Conservation (phyloP, 805 yeast genomes). For the Metschnikowia drakensbergensis region DNA sequence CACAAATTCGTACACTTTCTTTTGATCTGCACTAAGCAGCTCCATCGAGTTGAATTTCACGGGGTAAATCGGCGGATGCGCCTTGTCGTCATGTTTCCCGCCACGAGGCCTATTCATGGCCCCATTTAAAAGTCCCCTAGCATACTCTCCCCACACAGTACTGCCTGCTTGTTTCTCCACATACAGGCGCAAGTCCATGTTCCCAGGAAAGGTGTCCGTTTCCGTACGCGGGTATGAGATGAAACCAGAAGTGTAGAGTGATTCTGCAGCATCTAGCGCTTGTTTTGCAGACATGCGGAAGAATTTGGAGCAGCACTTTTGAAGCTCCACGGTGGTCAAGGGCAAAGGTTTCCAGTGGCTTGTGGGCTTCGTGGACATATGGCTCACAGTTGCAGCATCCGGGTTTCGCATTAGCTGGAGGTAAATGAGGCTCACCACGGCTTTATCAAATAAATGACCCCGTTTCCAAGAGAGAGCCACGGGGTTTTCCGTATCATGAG, state of each 20-base stretch:
- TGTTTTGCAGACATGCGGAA: constrained; percentile 78
- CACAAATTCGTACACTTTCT: constrained; percentile 79
- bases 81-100: constrained; percentile 86
- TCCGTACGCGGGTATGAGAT: constrained; percentile 97
- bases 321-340: constrained; percentile 88
- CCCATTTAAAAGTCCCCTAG: constrained; percentile 32
- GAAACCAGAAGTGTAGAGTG: constrained; percentile 78
- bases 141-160: constrained; percentile 69
- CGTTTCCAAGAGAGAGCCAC: constrained; percentile 68
- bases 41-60: constrained; percentile 43
- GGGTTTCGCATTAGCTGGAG: constrained; percentile 55
- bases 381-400: constrained; percentile 48
- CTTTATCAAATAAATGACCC: constrained; percentile 67
- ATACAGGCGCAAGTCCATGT: constrained; percentile 64
- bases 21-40: constrained; percentile 42
- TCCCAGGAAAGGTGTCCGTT: constrained; percentile 78
- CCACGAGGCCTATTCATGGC: constrained; percentile 61
- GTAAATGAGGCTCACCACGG: constrained; percentile 59
- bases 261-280: constrained; percentile 75
- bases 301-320: constrained; percentile 73
- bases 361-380: constrained; percentile 58
- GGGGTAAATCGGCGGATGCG: constrained; percentile 99
- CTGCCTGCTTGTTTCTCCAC: constrained; percentile 58
- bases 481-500: constrained; percentile 34
- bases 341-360: constrained; percentile 83